Percentiles rank a stretch among this genome's conserved stretches.
phyloP scores from a whole-genome alignment of 345 rosid genomes.

The Pugionium dolabratum region DNA sequence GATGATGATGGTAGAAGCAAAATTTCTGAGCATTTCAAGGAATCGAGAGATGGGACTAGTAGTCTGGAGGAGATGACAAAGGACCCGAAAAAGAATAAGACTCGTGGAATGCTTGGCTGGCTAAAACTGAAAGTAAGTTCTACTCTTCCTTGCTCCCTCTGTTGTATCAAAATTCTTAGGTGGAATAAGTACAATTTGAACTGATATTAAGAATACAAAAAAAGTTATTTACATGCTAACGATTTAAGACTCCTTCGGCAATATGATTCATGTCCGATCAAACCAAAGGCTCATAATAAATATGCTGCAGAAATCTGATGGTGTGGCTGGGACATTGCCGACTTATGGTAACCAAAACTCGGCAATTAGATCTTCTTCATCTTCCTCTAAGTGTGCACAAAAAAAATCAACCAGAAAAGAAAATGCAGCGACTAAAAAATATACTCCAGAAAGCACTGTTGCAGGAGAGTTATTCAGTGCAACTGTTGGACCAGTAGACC shows the following conservation, averaged over 20 bases:
- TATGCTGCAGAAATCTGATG: slow-evolving; percentile 72
- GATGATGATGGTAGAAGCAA: slow-evolving; percentile 61
- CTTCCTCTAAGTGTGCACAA: slow-evolving; percentile 63
- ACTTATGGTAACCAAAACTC: slow-evolving; percentile 64
- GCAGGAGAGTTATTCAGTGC: slow-evolving; percentile 74
- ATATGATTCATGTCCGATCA: slow-evolving; percentile 7
- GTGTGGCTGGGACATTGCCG: slow-evolving; percentile 49
- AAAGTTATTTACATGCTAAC: neutral
- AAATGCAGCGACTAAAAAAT: slow-evolving; percentile 44
- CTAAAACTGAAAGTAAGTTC: slow-evolving; percentile 69
- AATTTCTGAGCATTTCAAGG: slow-evolving; percentile 58
- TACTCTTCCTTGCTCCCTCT: slow-evolving; percentile 12
- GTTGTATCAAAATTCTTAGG: slow-evolving; percentile 22
- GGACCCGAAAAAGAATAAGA: slow-evolving; percentile 63
- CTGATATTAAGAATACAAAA: slow-evolving; percentile 9
- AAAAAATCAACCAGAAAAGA: slow-evolving; percentile 65
- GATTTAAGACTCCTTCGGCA: slow-evolving; percentile 14
- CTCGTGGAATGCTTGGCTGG: slow-evolving; percentile 93
- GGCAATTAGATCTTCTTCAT: slow-evolving; percentile 63
- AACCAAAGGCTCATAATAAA: slow-evolving; percentile 20
- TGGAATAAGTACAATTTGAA: slow-evolving; percentile 18
- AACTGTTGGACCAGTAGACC: slow-evolving; percentile 50
- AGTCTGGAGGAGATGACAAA: slow-evolving; percentile 69
- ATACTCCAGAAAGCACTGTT: slow-evolving; percentile 67
- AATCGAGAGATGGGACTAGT: slow-evolving; percentile 55